Conservation (phyloP, 192 early-diverging fungal genomes). For the Entomortierella beljakovae region DNA sequence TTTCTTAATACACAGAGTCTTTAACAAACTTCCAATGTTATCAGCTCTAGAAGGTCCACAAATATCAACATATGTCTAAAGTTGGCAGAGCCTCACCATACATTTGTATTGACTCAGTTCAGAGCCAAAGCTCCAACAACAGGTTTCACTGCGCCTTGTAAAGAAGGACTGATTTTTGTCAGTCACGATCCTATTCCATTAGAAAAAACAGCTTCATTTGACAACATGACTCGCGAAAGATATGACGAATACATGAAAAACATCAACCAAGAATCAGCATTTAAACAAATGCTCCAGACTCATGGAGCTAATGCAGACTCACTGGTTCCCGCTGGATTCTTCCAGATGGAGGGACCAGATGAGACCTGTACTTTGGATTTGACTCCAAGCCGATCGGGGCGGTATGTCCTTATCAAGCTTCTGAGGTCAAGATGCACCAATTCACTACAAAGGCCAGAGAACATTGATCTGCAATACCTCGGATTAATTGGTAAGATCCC, state of each 20-base stretch:
- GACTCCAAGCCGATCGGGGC: slow-evolving; percentile 54
- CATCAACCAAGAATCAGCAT: slow-evolving; percentile 10
- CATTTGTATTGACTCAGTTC: slow-evolving; percentile 59
- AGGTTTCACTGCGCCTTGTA: slow-evolving; percentile 68
- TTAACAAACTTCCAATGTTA: neutral
- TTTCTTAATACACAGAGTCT: neutral
- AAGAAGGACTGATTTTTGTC: slow-evolving; percentile 66
- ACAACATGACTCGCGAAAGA: slow-evolving; percentile 40
- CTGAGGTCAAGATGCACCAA: slow-evolving; percentile 52
- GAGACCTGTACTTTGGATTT: slow-evolving; percentile 38
- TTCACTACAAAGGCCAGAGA: slow-evolving; percentile 50
- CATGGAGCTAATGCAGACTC: slow-evolving; percentile 33
- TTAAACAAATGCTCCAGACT: slow-evolving; percentile 5
- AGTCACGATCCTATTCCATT: slow-evolving; percentile 61
- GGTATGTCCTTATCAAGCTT: slow-evolving; percentile 63
- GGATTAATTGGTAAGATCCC: slow-evolving; percentile 58
- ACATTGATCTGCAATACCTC: slow-evolving; percentile 69
- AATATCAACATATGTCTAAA: slow-evolving; percentile 56
- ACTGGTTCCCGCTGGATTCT: slow-evolving; percentile 38
- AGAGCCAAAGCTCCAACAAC: slow-evolving; percentile 59
- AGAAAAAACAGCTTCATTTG: slow-evolving; percentile 44
- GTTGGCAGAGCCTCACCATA: slow-evolving; percentile 30
- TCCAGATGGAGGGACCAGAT: slow-evolving; percentile 28
- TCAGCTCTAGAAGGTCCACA: slow-evolving; percentile 44
- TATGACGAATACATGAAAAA: slow-evolving; percentile 33